Conservation (phyloP, 257 asterid genomes). For the Leptodermis oblonga region DNA sequence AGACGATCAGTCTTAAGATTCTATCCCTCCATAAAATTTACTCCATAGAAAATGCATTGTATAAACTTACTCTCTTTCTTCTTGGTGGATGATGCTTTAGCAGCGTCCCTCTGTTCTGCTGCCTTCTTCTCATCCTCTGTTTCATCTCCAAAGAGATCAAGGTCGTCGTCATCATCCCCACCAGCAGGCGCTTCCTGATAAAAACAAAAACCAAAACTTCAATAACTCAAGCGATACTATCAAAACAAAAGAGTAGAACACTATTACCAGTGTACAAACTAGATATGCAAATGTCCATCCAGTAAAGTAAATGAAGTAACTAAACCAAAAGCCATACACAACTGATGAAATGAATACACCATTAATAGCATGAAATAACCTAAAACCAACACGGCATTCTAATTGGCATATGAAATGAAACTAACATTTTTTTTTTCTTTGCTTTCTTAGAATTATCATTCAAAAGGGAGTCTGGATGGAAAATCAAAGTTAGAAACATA, state of each 20-base stretch:
- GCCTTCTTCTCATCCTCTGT: slow-evolving; percentile 98
- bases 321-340: slow-evolving; percentile 3
- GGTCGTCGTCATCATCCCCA: slow-evolving; percentile 76
- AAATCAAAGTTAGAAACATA: not conserved
- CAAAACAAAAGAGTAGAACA: not conserved
- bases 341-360: not conserved
- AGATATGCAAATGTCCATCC: not conserved
- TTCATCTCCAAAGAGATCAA: slow-evolving; percentile 92
- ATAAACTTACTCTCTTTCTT: slow-evolving; percentile 89
- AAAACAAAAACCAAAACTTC: not conserved
- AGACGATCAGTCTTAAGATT: not conserved
- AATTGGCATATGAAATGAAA: not conserved
- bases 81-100: slow-evolving; percentile 73
- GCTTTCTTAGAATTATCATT: too few relatives aligned
- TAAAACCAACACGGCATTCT: not conserved
- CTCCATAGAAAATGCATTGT: not conserved
- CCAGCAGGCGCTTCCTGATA: slow-evolving; percentile 46
- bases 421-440: not conserved
- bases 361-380: not conserved
- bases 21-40: not conserved
- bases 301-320: not conserved
- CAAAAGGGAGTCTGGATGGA: too few relatives aligned
- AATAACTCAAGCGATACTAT: not conserved
- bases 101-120: slow-evolving; percentile 78
- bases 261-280: not conserved